Evolutionary conservation across 495 filamentous ascomycete species (phyloP).

Genomic region (Poronia punctata): DNA sequence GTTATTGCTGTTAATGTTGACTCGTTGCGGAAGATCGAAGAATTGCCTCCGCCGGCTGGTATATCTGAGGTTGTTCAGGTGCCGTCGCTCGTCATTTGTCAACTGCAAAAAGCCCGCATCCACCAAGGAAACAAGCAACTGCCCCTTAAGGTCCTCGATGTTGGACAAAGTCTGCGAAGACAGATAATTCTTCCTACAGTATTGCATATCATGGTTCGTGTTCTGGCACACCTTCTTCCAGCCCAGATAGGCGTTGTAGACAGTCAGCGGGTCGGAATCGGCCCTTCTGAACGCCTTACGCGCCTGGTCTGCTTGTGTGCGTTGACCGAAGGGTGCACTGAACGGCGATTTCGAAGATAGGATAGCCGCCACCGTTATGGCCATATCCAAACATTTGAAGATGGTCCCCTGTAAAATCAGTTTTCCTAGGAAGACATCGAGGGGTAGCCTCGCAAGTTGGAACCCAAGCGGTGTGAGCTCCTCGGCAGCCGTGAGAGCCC

Average conservation of each 20-base stretch:
- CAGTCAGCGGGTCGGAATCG: constrained; percentile 84
- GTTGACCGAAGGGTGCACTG: constrained; percentile 72
- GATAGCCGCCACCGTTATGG: constrained; percentile 84
- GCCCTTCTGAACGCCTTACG: constrained; percentile 72
- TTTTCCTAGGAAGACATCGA: constrained; percentile 93
- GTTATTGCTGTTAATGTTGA: constrained; percentile 67
- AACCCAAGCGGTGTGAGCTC: constrained; percentile 79
- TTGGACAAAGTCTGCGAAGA: constrained; percentile 73
- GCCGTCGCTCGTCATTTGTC: constrained; percentile 56
- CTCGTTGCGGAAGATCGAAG: constrained; percentile 66
- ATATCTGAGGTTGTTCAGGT: constrained; percentile 52
- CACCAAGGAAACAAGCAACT: constrained; percentile 71
- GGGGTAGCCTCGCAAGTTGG: constrained; percentile 78
- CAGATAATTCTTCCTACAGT: constrained; percentile 89
- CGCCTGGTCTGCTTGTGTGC: constrained; percentile 69
- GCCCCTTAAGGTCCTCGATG: constrained; percentile 91
- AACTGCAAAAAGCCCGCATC: constrained; percentile 77
- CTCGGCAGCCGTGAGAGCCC: constrained; percentile 73
- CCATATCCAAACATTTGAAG: constrained; percentile 85
- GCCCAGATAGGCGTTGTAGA: constrained; percentile 84
- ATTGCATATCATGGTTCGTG: constrained; percentile 64
- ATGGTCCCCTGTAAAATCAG: constrained; percentile 75
- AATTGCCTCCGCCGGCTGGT: constrained; percentile 58
- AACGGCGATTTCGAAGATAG: constrained; percentile 94
- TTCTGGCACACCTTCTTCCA: constrained; percentile 73